Base-by-base conservation (phyloP, 2,329 filamentous ascomycete species). In the Ilyonectria robusta region DNA sequence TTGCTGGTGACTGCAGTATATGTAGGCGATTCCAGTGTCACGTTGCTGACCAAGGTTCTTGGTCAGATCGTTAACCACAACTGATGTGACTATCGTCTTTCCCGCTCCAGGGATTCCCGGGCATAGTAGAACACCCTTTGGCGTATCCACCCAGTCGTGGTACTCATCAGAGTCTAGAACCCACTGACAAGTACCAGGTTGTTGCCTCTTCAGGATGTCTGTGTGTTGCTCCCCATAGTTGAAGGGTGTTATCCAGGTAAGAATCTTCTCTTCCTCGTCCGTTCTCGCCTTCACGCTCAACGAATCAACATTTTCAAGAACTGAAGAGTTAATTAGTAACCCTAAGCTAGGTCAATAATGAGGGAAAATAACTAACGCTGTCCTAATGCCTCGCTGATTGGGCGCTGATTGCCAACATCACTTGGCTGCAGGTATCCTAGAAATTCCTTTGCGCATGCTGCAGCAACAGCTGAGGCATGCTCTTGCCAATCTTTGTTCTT, bases 221-320 rank as follows among this genome's bases (percentile, higher is more conserved):
- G 62, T 76, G 26, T 86, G 84, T 46, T 84, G 77, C 13, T 70
- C 9, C 65, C 67, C 62, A 81, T 83, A 40, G 83, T 72, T 3
- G 74, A 58, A 4, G 75, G 26, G 67, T 0, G 81, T 79, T 26
- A 86, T 67, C 84, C 83, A 86, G 8, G 81, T 57, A 1, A 80
- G 68, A 21, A 60, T 51, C 26, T 26, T 26, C 26, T 26, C 26
- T 6, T 26, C 26, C 26, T 26, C 26, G 26, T 26, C 26, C 26
- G 26, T 26, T 26, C 26, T 26, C 26, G 26, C 26, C 26, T 26
- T 26, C 4, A 1, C 15, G 13, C 19, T 6, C 15, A 19, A 23
- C 6, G n/a, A 46, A 1, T 7, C n/a, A 2, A 31, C 26, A 26
- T n/a, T 40, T 19, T 26, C 26, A 26, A 26, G 26, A 6, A 26